Evolutionary conservation across 768 basidiomycete genomes (phyloP).

Genomic region (Suillus subluteus): DNA sequence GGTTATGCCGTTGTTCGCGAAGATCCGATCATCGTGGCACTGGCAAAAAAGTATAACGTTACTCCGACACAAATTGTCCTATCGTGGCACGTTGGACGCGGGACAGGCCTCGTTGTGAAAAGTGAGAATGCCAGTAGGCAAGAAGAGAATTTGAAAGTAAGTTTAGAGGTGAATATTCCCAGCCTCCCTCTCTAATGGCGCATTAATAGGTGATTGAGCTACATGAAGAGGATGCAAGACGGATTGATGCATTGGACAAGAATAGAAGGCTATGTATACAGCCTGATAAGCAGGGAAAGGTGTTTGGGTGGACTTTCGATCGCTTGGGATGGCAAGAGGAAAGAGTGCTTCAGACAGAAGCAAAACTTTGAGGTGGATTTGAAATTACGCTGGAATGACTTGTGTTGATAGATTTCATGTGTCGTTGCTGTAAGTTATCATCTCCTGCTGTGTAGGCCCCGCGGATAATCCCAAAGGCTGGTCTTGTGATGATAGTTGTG

Average conservation of each 20-base stretch:
- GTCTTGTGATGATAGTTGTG: slow-evolving; percentile 1
- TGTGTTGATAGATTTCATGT: not conserved
- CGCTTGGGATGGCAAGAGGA: slow-evolving; percentile 45
- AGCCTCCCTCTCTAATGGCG: not conserved
- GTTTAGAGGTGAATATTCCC: slow-evolving; percentile 18
- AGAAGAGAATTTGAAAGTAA: slow-evolving; percentile 52
- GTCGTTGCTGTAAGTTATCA: not conserved
- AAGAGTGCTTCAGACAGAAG: not conserved
- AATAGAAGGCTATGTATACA: slow-evolving; percentile 36
- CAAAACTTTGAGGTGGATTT: slow-evolving; percentile 5
- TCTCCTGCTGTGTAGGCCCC: not conserved
- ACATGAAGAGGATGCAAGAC: slow-evolving; percentile 36
- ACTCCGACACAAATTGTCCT: slow-evolving; percentile 55
- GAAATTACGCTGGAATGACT: not conserved
- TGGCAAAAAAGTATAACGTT: slow-evolving; percentile 46
- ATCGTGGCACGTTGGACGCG: slow-evolving; percentile 60
- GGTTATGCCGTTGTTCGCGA: slow-evolving; percentile 35
- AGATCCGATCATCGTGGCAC: slow-evolving; percentile 32
- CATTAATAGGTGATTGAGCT: slow-evolving; percentile 34
- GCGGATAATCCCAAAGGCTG: slow-evolving; percentile 4
- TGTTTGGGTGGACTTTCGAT: slow-evolving; percentile 50
- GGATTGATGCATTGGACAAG: slow-evolving; percentile 37
- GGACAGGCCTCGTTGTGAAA: slow-evolving; percentile 60
- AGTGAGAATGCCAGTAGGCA: slow-evolving; percentile 49
- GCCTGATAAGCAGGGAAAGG: slow-evolving; percentile 29